Evolutionary conservation across 306 rosid species (phyloP), one percentile per base, ranked within the genome.

Genomic region (Prunus fruticosa): DNA sequence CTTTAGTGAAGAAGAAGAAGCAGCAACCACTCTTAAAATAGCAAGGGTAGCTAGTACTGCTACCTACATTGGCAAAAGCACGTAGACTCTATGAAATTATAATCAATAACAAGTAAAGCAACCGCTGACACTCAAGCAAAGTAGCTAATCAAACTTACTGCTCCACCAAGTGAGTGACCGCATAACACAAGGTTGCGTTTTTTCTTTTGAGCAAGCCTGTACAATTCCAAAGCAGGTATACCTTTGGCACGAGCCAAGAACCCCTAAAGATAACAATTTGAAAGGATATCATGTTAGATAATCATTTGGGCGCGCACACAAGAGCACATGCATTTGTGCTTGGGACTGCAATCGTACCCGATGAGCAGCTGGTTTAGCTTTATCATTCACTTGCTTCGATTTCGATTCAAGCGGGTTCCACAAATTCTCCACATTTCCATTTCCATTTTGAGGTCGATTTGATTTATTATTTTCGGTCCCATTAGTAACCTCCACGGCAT

Each of bases 151-250:
- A 78, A 69, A 87, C 97, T 84, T 82, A 95, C 99, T 28, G 97
- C 99, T 86, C 99, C 99, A 75, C 99, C 97, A 69, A 95, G 97
- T 74, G 99, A 95, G 86, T 95, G 99, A 38, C 99, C 99, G 74
- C 97, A 95, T 71, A 95, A 79, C 63, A 95, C 97, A 81, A 95
- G 97, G 76, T 92, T 95, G 32, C 95, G 84, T 71, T 92, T 92
- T 86, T 89, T 95, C 92, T 95, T 95, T 80, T 90, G 96, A 77
- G 99, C 99, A 84, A 95, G 93, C 78, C 93, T 89, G 72, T 95
- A 95, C 83, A 95, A 76, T 82, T 95, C 99, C 85, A 95, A 73
- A 75, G 99, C 97, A 47, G 99, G 99, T 83, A 95, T 95, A 41
- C 99, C 99, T 79, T 95, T 95, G 45, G 99, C 99, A 25, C 99